These are phyloP conservation scores for Mangifera indica DNA, from an alignment of 345 rosid species.

Conservation along the genomic window DNA sequence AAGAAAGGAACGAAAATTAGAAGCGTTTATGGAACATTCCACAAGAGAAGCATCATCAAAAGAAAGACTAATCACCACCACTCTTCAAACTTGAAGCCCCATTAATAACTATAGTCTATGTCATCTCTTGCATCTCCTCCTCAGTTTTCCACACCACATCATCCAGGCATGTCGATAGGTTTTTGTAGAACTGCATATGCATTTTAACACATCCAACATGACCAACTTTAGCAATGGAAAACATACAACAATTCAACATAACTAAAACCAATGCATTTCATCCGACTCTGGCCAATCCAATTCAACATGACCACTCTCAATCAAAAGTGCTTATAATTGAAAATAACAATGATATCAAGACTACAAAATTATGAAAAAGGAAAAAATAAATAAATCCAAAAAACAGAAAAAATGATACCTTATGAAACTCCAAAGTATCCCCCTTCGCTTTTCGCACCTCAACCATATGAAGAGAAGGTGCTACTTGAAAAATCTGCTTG, in stretches of 20 bases:
- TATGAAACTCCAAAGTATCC: slow-evolving; percentile 92
- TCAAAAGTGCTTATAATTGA: neutral
- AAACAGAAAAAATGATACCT: slow-evolving; percentile 38
- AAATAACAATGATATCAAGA: neutral
- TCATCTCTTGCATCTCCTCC: slow-evolving; percentile 61
- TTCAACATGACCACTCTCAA: neutral
- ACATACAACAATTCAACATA: neutral
- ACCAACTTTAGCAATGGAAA: neutral
- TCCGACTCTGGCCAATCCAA: neutral
- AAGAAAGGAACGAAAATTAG: slow-evolving; percentile 30
- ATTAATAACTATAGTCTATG: too few relatives aligned
- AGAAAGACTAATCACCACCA: neutral
- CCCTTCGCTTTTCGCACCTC: slow-evolving; percentile 93
- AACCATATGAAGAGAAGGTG: slow-evolving; percentile 93
- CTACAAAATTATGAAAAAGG: too few relatives aligned
- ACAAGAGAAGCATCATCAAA: slow-evolving; percentile 4
- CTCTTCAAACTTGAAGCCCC: neutral
- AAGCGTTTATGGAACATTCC: slow-evolving; percentile 17
- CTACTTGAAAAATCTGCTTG: slow-evolving; percentile 82
- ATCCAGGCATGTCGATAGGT: slow-evolving; percentile 71
- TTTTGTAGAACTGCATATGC: slow-evolving; percentile 77
- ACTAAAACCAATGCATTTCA: neutral
- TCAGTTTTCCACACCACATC: slow-evolving; percentile 94
- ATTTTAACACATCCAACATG: neutral
- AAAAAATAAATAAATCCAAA: neutral